Conservation (phyloP, 768 basidiomycete species). For the Leccinum fibrillosum region DNA sequence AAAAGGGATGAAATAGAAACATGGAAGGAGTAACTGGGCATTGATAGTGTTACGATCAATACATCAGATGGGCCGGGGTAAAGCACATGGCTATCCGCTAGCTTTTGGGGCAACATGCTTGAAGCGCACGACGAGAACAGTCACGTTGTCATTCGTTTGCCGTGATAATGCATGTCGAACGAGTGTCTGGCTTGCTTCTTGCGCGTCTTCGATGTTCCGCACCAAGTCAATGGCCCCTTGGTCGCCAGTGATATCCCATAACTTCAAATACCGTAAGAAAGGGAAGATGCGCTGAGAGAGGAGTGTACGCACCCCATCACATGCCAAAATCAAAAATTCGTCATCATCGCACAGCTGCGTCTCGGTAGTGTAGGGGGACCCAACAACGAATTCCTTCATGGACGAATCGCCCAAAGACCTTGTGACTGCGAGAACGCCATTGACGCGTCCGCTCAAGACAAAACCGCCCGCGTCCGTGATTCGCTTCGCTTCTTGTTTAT, state of each 20-base stretch:
- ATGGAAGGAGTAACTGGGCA: not conserved
- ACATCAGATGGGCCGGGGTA: not conserved
- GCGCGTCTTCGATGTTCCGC: constrained; percentile 68
- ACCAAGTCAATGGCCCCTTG: constrained; percentile 88
- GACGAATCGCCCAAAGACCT: constrained; percentile 93
- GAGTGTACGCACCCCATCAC: constrained; percentile 82
- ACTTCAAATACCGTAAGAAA: constrained; percentile 41
- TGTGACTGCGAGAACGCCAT: constrained; percentile 95
- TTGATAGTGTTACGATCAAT: constrained; percentile 7
- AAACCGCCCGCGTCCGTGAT: constrained; percentile 98
- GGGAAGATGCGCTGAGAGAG: not conserved
- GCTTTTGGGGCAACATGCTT: constrained; percentile 33
- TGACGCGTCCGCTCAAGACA: constrained; percentile 97
- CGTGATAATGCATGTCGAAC: constrained; percentile 82
- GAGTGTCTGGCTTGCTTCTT: constrained; percentile 73
- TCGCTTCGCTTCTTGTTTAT: constrained; percentile 95
- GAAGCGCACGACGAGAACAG: constrained; percentile 85
- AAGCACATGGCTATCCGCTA: constrained; percentile 10
- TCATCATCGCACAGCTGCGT: constrained; percentile 88
- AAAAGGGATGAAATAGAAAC: constrained; percentile 3
- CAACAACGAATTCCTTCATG: constrained; percentile 99
- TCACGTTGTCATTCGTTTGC: constrained; percentile 95
- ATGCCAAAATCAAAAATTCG: constrained; percentile 93
- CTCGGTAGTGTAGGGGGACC: constrained; percentile 97
- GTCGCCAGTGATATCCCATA: constrained; percentile 96